phyloP scores from a whole-genome alignment of 1,284 basidiomycete genomes.

The Trametes versicolor region DNA sequence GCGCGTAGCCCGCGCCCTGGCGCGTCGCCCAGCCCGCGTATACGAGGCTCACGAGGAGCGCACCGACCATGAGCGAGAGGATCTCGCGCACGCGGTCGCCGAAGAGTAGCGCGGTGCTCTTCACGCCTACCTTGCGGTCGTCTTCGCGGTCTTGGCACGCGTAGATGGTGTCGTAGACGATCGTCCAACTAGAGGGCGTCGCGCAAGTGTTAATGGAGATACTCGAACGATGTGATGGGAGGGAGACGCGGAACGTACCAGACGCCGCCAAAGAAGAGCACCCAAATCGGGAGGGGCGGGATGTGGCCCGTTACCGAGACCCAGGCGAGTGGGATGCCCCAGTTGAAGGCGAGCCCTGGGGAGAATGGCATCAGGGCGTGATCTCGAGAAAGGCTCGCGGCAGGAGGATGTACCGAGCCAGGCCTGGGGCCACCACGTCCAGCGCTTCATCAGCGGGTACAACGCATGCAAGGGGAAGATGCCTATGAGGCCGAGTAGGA shows the following conservation, averaged over 20 bases:
- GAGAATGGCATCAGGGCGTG: not conserved
- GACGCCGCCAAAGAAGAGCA: conserved; percentile 50
- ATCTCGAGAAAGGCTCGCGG: not conserved
- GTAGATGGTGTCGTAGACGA: conserved; percentile 75
- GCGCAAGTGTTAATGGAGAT: conserved; percentile 32
- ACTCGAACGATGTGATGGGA: too few species aligned
- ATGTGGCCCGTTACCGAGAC: conserved; percentile 44
- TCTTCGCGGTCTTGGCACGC: conserved; percentile 65
- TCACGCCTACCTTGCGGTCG: conserved; percentile 61
- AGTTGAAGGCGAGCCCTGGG: conserved; percentile 39
- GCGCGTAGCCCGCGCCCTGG: conserved; percentile 63
- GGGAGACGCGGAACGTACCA: conserved; percentile 39
- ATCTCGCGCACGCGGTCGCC: conserved; percentile 64
- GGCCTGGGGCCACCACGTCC: conserved; percentile 78
- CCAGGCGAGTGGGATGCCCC: conserved; percentile 38
- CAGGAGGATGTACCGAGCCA: conserved; percentile 53
- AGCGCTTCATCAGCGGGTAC: conserved; percentile 72
- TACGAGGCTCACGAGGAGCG: conserved; percentile 59
- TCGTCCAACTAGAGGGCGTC: conserved; percentile 61
- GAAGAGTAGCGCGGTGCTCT: conserved; percentile 65
- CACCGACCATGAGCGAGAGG: conserved; percentile 58
- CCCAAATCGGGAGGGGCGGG: conserved; percentile 48
- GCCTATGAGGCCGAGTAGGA: conserved; percentile 52
- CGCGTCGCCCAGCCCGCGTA: conserved; percentile 58
- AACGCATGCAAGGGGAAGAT: conserved; percentile 57